Evolutionary conservation across 129 eudicot species (phyloP).

Genomic region (Daucus carota): DH1_v3.0 NC_030381.2:55859001-55859500

Average conservation of each 20-base stretch:
- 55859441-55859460: constrained; percentile 62
- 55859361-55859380: constrained; percentile 99
- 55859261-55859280: neutral
- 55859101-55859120: no score
- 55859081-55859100: no score
- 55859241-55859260: neutral
- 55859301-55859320: no score
- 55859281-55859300: no score
- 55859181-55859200: constrained; percentile 61
- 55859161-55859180: no score
- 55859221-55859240: constrained; percentile 63
- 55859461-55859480: neutral
- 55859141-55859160: no score
- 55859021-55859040: no score
- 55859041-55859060: no score
- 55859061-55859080: no score
- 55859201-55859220: constrained; percentile 41
- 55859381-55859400: constrained; percentile 95
- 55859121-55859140: no score
- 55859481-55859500: no score
- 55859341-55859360: constrained; percentile 80
- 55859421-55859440: constrained; percentile 97
- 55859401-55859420: constrained; percentile 96
- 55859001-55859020: no score
- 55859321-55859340: constrained; percentile 73